Evolutionary conservation across 306 rosid species (phyloP).

Genomic region (Pyrus betulifolia): DNA sequence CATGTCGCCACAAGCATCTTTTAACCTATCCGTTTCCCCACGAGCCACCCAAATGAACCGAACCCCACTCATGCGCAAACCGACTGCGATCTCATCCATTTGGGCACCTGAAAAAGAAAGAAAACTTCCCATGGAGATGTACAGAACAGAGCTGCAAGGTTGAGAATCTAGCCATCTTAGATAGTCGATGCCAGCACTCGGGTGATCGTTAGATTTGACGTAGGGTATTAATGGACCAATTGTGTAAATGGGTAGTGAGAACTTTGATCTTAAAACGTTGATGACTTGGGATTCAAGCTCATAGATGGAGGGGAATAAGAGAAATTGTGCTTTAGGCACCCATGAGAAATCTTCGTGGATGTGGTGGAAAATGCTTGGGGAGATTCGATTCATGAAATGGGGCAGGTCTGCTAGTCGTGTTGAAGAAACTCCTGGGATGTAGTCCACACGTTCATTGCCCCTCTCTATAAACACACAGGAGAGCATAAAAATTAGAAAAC

Average conservation of each 20-base stretch:
- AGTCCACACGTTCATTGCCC: constrained; percentile 22
- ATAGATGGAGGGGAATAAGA: constrained; percentile 32
- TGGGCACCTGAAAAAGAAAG: constrained; percentile 37
- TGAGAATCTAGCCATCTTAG: constrained; percentile 36
- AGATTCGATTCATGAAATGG: background rate
- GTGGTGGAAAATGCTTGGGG: constrained; percentile 1
- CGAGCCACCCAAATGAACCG: constrained; percentile 45
- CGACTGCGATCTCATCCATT: constrained; percentile 38
- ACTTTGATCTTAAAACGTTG: constrained; percentile 20
- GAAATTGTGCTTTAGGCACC: constrained; percentile 30
- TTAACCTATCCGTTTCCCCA: constrained; percentile 9
- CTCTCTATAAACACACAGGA: constrained; percentile 10
- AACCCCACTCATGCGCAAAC: constrained; percentile 26
- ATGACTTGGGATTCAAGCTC: constrained; percentile 37
- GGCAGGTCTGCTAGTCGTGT: constrained; percentile 20
- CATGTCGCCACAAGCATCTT: constrained; percentile 26
- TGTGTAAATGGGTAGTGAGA: constrained; percentile 29
- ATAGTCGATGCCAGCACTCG: background rate
- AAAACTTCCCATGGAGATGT: constrained; percentile 47
- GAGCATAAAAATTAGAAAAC: background rate
- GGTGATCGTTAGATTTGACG: background rate
- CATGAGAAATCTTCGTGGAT: constrained; percentile 3
- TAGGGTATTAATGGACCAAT: constrained; percentile 47
- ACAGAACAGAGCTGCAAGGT: constrained; percentile 39
- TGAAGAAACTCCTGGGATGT: constrained; percentile 30